phyloP scores from a whole-genome alignment of 2,329 filamentous ascomycete genomes.

The Pestalotiopsis sp. region DNA sequence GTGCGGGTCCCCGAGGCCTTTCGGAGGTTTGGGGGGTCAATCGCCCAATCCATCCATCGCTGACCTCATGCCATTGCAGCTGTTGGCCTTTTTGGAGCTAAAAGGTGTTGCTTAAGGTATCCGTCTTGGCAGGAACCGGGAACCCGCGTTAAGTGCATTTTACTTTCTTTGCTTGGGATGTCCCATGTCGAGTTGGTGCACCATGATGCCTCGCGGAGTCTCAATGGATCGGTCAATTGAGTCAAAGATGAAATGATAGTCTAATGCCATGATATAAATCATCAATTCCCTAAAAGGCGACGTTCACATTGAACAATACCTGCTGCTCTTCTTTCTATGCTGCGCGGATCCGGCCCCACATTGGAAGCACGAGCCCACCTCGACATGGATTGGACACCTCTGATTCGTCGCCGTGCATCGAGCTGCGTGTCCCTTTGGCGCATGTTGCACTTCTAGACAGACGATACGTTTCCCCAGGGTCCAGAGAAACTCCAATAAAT shows the following conservation, averaged over 20 bases:
- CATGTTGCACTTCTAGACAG: conserved; percentile 1
- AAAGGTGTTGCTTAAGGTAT: neutral
- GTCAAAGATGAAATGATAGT: neutral
- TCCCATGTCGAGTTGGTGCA: neutral
- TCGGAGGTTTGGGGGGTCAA: neutral
- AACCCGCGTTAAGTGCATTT: neutral
- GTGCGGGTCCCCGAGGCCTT: conserved; percentile 1
- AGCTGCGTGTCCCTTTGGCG: conserved; percentile 13
- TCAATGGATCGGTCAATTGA: neutral
- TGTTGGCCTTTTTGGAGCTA: neutral
- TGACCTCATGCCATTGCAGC: conserved; percentile 9
- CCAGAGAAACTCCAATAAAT: conserved; percentile 17
- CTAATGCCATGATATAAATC: neutral
- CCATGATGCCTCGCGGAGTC: neutral
- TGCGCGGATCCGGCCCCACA: conserved; percentile 4
- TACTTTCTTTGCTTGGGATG: neutral
- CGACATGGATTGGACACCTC: conserved; percentile 1
- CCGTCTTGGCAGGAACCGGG: conserved; percentile 4
- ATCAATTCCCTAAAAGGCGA: neutral
- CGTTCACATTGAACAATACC: neutral
- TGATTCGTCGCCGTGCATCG: conserved; percentile 6
- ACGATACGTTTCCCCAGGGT: conserved; percentile 7
- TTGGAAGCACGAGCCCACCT: conserved; percentile 4
- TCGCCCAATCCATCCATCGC: neutral
- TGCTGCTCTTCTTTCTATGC: neutral